Base-by-base conservation (phyloP, 1,284 basidiomycete genomes). In the Boletellus sp. region DNA sequence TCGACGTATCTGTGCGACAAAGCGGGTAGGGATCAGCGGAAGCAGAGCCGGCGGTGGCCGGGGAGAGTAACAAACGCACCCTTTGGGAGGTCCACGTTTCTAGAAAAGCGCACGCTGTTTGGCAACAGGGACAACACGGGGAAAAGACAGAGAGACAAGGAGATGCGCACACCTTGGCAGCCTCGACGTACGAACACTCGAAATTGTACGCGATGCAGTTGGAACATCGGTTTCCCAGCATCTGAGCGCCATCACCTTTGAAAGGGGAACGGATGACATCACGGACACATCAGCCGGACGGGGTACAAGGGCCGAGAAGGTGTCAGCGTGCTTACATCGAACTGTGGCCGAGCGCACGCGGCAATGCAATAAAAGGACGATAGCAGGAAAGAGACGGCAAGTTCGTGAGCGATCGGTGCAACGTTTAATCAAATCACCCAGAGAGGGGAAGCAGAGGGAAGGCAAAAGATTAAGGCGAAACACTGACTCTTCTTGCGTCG, bases 11-110 rank as follows among this genome's bases (percentile, higher is more conserved):
- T 85, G 53, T 27, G 26, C n/a, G n/a, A n/a, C n/a, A n/a, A n/a
- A n/a, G n/a, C n/a, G n/a, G n/a, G n/a, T n/a, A n/a, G n/a, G n/a
- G n/a, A n/a, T n/a, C n/a, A n/a, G n/a, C n/a, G n/a, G n/a, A n/a
- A n/a, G n/a, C n/a, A n/a, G n/a, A 44, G 27, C 23, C 7, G 9
- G 19, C 26, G 26, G 26, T 27, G 26, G 26, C 10, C 8, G 10
- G 21, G 36, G 26, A 16, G 17, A 23, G 27, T 22, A 10, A 59
- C 54, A 19, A 25, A 59, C 55, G 17, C 23, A 92, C 78, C 88
- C 89, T 70, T 92, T 90, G 1, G 90, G 86, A 22, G 89, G 87
- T 2, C 89, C 88, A 30, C 90, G 81, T 72, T 90, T 87, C 79
- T 91, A 17, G n/a, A n/a, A n/a, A n/a, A n/a, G n/a, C n/a, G n/a